Conservation (phyloP, 2,329 filamentous ascomycete genomes). For the Microdochium paspali region DNA sequence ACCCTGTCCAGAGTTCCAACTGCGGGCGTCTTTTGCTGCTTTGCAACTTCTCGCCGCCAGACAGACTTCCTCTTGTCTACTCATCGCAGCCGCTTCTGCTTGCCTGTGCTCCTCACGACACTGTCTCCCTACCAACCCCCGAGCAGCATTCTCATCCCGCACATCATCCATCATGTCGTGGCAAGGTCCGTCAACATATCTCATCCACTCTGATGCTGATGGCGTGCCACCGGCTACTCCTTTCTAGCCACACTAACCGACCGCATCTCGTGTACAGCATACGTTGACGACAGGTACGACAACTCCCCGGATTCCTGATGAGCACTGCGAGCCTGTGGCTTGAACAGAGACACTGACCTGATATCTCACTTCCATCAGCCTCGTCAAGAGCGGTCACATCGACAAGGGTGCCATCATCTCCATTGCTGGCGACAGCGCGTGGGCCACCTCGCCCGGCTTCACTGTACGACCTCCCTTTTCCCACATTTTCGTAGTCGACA, state of each 20-base stretch:
- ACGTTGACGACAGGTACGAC: conserved; percentile 51
- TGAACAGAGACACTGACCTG: not conserved
- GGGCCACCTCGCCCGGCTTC: conserved; percentile 66
- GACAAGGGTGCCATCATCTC: conserved; percentile 83
- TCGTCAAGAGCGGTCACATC: conserved; percentile 69
- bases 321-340: too few relatives aligned
- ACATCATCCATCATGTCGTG: conserved; percentile 52
- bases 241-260: not conserved
- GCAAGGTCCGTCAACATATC: conserved; percentile 48
- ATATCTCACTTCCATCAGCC: conserved; percentile 37
- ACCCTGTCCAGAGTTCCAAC: too few relatives aligned
- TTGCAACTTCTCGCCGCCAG: too few relatives aligned
- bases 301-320: too few relatives aligned
- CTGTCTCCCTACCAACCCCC: too few relatives aligned
- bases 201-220: conserved; percentile 12
- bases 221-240: conserved; percentile 1
- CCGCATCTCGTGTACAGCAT: conserved; percentile 24
- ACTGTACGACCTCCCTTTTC: conserved; percentile 43
- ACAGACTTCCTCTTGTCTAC: too few relatives aligned
- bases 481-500: not conserved
- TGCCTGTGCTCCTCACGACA: too few relatives aligned
- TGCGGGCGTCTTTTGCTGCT: too few relatives aligned
- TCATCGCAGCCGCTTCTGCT: too few relatives aligned
- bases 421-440: conserved; percentile 67
- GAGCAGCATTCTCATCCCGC: conserved; percentile 4